phyloP scores from a whole-genome alignment of 306 rosid genomes.

The Prinsepia uniflora region DNA sequence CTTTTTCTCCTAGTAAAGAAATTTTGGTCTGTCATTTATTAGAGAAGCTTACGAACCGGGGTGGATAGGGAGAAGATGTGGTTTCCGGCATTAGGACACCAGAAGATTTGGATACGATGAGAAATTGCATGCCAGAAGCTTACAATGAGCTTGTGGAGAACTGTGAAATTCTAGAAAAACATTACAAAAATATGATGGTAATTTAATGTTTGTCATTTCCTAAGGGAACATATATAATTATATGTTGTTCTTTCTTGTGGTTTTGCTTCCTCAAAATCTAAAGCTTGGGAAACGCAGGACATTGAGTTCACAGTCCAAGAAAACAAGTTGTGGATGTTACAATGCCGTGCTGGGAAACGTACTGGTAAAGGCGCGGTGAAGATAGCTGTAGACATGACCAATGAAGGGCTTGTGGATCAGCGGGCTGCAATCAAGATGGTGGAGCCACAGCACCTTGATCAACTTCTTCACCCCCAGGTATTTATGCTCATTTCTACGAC shows the following conservation, averaged over 20 bases:
- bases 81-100: slow-evolving; percentile 99
- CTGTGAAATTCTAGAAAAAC: slow-evolving; percentile 81
- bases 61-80: slow-evolving; percentile 89
- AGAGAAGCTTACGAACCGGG: slow-evolving; percentile 23
- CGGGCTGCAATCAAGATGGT: slow-evolving; percentile 80
- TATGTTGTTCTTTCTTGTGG: not conserved
- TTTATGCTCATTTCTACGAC: not conserved
- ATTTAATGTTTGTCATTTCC: not conserved
- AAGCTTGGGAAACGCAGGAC: slow-evolving; percentile 50
- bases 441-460: slow-evolving; percentile 93
- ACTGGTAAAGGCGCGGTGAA: slow-evolving; percentile 88
- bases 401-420: slow-evolving; percentile 76
- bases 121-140: slow-evolving; percentile 83
- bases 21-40: slow-evolving; percentile 11
- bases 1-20: slow-evolving; percentile 6
- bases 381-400: slow-evolving; percentile 90
- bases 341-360: slow-evolving; percentile 89
- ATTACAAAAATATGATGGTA: slow-evolving; percentile 99
- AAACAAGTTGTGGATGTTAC: slow-evolving; percentile 96
- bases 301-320: slow-evolving; percentile 98
- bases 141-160: slow-evolving; percentile 86
- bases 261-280: not conserved
- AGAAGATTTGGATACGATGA: slow-evolving; percentile 75
- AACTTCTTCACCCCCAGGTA: slow-evolving; percentile 97
- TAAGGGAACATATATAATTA: not conserved